A percentile compares a stretch with the other conserved stretches of the same genome.
phyloP scores from a whole-genome alignment of 768 basidiomycete genomes.

The Trametes cingulata region DNA sequence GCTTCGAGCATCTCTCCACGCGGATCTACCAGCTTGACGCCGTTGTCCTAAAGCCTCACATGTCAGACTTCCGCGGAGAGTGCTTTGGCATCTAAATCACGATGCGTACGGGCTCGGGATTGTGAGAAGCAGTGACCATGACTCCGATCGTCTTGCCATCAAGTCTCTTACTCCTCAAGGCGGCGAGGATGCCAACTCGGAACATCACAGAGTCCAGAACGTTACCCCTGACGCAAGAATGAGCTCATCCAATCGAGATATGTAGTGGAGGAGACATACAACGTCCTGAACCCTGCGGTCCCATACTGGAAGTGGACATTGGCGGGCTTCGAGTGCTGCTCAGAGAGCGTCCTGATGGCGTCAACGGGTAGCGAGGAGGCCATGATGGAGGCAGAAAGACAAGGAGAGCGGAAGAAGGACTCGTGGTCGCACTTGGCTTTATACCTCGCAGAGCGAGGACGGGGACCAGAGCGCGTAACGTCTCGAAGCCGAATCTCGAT shows the following conservation, averaged over 20 bases:
- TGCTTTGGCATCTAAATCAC: not conserved
- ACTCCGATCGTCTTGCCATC: conserved; percentile 92
- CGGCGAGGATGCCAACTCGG: conserved; percentile 88
- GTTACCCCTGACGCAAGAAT: conserved; percentile 49
- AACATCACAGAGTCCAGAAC: conserved; percentile 90
- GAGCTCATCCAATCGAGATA: conserved; percentile 7
- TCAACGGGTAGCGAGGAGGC: conserved; percentile 35
- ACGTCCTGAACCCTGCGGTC: conserved; percentile 90
- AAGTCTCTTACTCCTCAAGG: conserved; percentile 86
- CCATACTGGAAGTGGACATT: conserved; percentile 81
- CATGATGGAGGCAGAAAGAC: conserved; percentile 21
- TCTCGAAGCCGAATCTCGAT: conserved; percentile 17
- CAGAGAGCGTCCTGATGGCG: conserved; percentile 49
- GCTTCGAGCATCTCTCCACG: conserved; percentile 96
- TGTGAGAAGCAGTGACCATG: conserved; percentile 99
- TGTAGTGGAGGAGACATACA: conserved; percentile 51
- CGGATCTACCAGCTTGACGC: conserved; percentile 97
- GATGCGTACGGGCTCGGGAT: conserved; percentile 81
- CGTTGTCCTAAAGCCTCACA: conserved; percentile 76
- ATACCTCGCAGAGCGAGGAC: not conserved
- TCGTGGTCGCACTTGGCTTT: not conserved
- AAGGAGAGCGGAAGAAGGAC: not conserved
- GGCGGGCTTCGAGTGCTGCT: conserved; percentile 72
- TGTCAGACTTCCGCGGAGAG: conserved; percentile 2
- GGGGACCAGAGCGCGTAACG: conserved; percentile 12